phyloP scores from a whole-genome alignment of 169 alveolate species.

The Eimeria falciformis region DNA sequence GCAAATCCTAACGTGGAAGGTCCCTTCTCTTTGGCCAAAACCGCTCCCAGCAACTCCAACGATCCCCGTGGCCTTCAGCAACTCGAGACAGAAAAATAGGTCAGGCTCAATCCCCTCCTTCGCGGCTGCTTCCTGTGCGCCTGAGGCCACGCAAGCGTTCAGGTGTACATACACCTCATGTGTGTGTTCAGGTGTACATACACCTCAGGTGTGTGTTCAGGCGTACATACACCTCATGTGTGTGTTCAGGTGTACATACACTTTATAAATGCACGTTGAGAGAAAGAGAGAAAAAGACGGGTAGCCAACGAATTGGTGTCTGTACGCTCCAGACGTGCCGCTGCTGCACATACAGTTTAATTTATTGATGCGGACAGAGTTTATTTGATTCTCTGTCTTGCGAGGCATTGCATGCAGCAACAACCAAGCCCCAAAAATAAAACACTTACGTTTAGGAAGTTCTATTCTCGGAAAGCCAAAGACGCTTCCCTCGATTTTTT shows the following conservation, averaged over 20 bases:
- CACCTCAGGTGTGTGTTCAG: not conserved
- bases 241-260: not conserved
- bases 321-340: not conserved
- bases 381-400: not conserved
- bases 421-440: not conserved
- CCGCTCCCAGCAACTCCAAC: constrained; percentile 92
- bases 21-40: constrained; percentile 87
- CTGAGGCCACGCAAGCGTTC: not conserved
- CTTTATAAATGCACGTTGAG: not conserved
- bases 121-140: constrained; percentile 20
- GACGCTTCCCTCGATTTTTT: constrained; percentile 64
- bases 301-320: not conserved
- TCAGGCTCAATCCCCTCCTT: constrained; percentile 79
- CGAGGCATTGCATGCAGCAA: not conserved
- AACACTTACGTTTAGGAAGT: constrained; percentile 76
- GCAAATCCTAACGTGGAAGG: constrained; percentile 89
- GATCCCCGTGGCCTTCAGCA: constrained; percentile 90
- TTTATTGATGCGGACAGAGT: not conserved
- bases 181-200: not conserved
- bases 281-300: too few relatives aligned
- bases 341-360: not conserved
- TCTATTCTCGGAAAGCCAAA: constrained; percentile 56
- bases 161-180: too few relatives aligned
- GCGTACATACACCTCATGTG: not conserved
- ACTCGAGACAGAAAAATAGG: constrained; percentile 83